Evolutionary conservation across 805 yeast genomes (phyloP).

Genomic region (Ogataea neopini): DNA sequence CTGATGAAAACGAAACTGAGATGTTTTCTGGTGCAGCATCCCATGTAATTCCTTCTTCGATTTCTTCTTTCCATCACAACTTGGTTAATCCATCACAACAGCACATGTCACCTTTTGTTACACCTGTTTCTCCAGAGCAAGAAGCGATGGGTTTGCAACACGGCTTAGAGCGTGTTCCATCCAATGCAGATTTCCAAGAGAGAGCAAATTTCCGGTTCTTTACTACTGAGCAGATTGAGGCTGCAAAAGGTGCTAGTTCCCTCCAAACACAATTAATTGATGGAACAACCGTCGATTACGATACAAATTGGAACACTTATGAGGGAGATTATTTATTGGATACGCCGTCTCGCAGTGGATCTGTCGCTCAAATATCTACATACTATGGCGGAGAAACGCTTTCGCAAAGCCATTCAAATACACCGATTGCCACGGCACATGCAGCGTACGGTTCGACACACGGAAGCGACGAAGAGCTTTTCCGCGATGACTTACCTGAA

Average conservation of each 20-base stretch:
- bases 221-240: constrained; percentile 76
- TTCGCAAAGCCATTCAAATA: neutral
- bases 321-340: constrained; percentile 43
- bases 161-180: constrained; percentile 35
- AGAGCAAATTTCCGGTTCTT: constrained; percentile 71
- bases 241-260: constrained; percentile 87
- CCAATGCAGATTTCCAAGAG: constrained; percentile 37
- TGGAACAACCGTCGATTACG: constrained; percentile 60
- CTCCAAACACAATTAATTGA: constrained; percentile 40
- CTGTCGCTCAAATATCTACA: constrained; percentile 2
- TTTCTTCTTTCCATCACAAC: constrained; percentile 66
- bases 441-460: constrained; percentile 18
- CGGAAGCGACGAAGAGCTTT: constrained; percentile 23
- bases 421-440: neutral
- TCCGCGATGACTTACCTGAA: constrained; percentile 17
- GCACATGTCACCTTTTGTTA: neutral
- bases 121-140: constrained; percentile 20
- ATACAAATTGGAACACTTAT: constrained; percentile 71
- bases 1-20: constrained; percentile 66
- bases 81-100: constrained; percentile 3
- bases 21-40: constrained; percentile 78
- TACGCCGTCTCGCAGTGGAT: constrained; percentile 9
- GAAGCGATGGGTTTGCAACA: constrained; percentile 18
- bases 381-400: constrained; percentile 1
- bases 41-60: constrained; percentile 74